A percentile compares a stretch with the other conserved stretches of the same genome.
Conservation (phyloP, 257 asterid species). For the Przewalskia tangutica region DNA sequence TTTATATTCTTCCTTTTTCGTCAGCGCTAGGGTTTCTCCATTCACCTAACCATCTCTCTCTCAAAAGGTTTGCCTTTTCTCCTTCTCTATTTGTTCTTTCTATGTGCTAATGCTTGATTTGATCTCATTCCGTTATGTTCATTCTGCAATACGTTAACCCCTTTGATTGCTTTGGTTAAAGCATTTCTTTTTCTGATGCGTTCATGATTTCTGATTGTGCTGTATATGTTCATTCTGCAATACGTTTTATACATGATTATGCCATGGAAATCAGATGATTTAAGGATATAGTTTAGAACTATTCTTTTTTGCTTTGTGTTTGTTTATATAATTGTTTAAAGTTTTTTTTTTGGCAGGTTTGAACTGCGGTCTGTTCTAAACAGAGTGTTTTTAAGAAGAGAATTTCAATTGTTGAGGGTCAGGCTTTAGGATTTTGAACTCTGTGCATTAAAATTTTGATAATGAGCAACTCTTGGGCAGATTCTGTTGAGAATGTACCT, state of each 20-base stretch:
- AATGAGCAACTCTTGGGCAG: slow-evolving; percentile 85
- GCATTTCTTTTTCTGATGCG: not conserved
- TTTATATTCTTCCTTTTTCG: not conserved
- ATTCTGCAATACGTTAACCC: not conserved
- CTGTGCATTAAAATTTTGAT: slow-evolving; percentile 6
- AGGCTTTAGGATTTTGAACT: not conserved
- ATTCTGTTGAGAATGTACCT: slow-evolving; percentile 53
- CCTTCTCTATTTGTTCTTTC: not conserved
- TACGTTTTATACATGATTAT: not conserved
- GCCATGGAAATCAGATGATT: not conserved
- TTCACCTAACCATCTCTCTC: not conserved
- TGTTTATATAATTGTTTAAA: not conserved
- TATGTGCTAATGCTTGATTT: not conserved
- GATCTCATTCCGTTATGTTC: not conserved
- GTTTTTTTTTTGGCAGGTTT: not conserved
- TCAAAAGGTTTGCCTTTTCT: not conserved
- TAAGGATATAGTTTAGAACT: not conserved
- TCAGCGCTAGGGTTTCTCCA: not conserved
- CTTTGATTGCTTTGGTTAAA: not conserved
- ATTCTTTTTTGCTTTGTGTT: not conserved
- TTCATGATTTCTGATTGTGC: not conserved
- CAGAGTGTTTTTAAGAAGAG: not conserved
- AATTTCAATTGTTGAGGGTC: not conserved
- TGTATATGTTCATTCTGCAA: not conserved
- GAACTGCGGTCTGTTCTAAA: not conserved